A percentile compares a stretch with the other conserved stretches of the same genome.
phyloP scores from a whole-genome alignment of 2,329 filamentous ascomycete species.

The Amauroascus niger region DNA sequence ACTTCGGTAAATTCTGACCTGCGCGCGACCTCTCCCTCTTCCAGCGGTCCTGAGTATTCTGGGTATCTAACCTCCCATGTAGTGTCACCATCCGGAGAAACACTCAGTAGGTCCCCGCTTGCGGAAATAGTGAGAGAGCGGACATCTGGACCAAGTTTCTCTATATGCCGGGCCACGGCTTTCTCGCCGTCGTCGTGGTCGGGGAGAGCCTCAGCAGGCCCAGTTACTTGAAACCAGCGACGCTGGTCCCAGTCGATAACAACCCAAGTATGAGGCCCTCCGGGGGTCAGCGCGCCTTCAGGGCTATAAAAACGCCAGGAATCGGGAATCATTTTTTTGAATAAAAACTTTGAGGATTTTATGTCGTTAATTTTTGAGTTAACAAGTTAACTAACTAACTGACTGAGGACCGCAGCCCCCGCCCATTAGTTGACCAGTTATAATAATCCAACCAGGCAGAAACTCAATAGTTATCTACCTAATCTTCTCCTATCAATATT shows the following conservation, averaged over 20 bases:
- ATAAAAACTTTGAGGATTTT: too few species aligned
- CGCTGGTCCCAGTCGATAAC: slow-evolving; percentile 12
- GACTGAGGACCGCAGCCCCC: too few species aligned
- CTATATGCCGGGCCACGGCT: background rate
- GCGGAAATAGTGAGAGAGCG: background rate
- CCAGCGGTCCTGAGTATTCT: background rate
- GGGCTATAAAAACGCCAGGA: slow-evolving; percentile 5
- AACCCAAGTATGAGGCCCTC: slow-evolving; percentile 5
- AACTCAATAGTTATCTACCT: too few species aligned
- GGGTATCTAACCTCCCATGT: slow-evolving; percentile 11
- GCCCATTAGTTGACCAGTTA: too few species aligned
- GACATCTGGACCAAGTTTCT: background rate
- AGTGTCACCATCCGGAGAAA: background rate
- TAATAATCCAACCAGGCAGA: too few species aligned
- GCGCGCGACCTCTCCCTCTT: background rate
- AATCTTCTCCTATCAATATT: too few species aligned
- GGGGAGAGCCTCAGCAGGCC: slow-evolving; percentile 1
- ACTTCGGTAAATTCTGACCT: slow-evolving; percentile 12
- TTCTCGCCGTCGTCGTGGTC: background rate
- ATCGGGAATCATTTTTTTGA: slow-evolving; percentile 8
- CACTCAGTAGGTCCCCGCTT: background rate
- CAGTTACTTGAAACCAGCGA: slow-evolving; percentile 10
- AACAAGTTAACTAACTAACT: too few species aligned
- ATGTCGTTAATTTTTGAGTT: too few species aligned
- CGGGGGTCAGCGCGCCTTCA: background rate